phyloP scores from a whole-genome alignment of 345 rosid species.

The Salix udensis region DNA sequence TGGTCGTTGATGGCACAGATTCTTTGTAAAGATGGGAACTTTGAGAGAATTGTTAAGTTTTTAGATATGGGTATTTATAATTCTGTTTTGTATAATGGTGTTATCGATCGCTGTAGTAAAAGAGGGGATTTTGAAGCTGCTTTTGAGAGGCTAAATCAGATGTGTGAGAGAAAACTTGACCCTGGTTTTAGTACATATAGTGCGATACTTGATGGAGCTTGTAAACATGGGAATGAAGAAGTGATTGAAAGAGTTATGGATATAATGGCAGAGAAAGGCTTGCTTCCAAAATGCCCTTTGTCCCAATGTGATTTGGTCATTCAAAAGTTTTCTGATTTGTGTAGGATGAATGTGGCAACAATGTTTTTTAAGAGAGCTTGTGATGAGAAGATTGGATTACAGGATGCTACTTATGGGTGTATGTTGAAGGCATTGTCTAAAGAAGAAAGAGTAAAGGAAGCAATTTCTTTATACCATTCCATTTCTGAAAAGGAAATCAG shows the following conservation, averaged over 20 bases:
- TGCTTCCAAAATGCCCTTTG: conserved; percentile 23
- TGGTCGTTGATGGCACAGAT: conserved; percentile 53
- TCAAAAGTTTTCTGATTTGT: conserved; percentile 55
- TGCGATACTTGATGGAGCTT: conserved; percentile 64
- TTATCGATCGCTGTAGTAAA: conserved; percentile 49
- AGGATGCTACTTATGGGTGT: conserved; percentile 45
- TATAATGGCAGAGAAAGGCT: conserved; percentile 41
- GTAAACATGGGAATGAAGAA: conserved; percentile 39
- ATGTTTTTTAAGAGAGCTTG: conserved; percentile 51
- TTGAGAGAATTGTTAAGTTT: conserved; percentile 37
- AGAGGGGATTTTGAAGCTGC: conserved; percentile 44
- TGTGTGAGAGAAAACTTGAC: conserved; percentile 42
- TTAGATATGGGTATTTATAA: conserved; percentile 46
- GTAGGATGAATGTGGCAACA: conserved; percentile 49
- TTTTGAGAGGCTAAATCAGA: conserved; percentile 43
- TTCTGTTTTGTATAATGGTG: conserved; percentile 46
- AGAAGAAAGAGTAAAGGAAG: conserved; percentile 49
- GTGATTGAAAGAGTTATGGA: conserved; percentile 38
- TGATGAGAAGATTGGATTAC: conserved; percentile 29
- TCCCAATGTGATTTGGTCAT: conserved; percentile 31
- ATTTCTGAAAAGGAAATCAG: conserved; percentile 30
- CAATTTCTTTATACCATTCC: conserved; percentile 32
- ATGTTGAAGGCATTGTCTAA: conserved; percentile 45
- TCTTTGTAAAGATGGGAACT: conserved; percentile 45
- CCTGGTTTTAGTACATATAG: conserved; percentile 46